Percentiles rank a stretch among this genome's conserved stretches.
Evolutionary conservation across 2,329 filamentous ascomycete genomes (phyloP).

Genomic region (Hansfordia pulvinata): DNA sequence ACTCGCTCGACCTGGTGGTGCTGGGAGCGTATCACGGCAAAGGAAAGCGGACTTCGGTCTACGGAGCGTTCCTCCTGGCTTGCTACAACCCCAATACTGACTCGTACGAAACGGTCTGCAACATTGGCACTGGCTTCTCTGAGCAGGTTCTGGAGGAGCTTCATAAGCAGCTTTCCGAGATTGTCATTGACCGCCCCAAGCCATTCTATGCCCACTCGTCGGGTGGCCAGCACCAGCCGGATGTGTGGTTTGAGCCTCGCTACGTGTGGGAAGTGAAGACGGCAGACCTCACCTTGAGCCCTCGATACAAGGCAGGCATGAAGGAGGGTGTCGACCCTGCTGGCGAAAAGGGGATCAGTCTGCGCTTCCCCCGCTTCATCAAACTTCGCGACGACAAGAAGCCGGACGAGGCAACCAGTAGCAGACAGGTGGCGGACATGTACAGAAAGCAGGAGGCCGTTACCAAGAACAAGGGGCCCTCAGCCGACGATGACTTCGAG

Average conservation of each 20-base stretch:
- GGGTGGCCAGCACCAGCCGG: constrained; percentile 83
- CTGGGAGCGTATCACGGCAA: constrained; percentile 88
- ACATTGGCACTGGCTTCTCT: constrained; percentile 94
- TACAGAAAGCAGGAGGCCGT: constrained; percentile 91
- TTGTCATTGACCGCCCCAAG: constrained; percentile 80
- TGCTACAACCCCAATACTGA: constrained; percentile 77
- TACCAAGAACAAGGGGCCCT: constrained; percentile 68
- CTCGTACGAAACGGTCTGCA: constrained; percentile 89
- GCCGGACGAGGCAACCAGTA: constrained; percentile 75
- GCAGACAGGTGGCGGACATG: constrained; percentile 86
- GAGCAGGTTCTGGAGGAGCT: constrained; percentile 88
- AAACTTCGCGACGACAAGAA: constrained; percentile 92
- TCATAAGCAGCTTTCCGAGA: constrained; percentile 58
- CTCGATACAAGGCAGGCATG: constrained; percentile 82
- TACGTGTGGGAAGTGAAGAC: constrained; percentile 98
- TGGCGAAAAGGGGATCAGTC: constrained; percentile 67
- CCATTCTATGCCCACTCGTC: constrained; percentile 84
- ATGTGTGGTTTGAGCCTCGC: constrained; percentile 94
- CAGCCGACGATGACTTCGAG: constrained; percentile 95
- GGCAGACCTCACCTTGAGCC: constrained; percentile 84
- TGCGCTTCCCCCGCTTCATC: constrained; percentile 89
- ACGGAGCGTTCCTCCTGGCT: constrained; percentile 88
- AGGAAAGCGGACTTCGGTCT: constrained; percentile 90
- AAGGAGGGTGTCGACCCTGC: constrained; percentile 63
- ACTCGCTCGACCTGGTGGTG: constrained; percentile 93